Evolutionary conservation across 2,329 filamentous ascomycete species (phyloP).

Genomic region (Dendrostoma leiphaemia): DNA sequence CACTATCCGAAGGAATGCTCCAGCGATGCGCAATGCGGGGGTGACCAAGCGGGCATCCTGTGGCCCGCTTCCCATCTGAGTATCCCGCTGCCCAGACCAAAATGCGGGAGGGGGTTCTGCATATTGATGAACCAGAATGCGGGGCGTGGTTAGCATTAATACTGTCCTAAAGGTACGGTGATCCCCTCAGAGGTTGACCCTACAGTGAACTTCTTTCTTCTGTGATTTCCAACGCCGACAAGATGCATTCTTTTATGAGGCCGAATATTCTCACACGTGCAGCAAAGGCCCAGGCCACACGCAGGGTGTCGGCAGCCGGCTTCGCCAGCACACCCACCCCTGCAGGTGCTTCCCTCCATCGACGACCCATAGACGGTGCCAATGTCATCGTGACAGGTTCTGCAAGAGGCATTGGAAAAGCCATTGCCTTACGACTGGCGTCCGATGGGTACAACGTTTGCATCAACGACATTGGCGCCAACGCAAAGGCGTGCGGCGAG

Average conservation of each 20-base stretch:
- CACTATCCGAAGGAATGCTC: no score
- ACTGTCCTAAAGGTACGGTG: background rate
- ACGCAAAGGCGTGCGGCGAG: conserved; percentile 50
- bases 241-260: background rate
- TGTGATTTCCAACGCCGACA: background rate
- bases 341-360: background rate
- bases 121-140: background rate
- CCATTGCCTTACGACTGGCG: conserved; percentile 62
- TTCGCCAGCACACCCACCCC: background rate
- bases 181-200: no score
- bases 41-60: no score
- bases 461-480: conserved; percentile 59
- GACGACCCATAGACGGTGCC: conserved; percentile 6
- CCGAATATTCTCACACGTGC: background rate
- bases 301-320: background rate
- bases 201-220: background rate
- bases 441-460: conserved; percentile 65
- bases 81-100: background rate
- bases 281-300: background rate
- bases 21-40: no score
- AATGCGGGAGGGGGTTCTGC: background rate
- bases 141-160: background rate
- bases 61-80: background rate
- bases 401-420: conserved; percentile 49
- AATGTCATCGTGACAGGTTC: conserved; percentile 27